These are phyloP conservation scores for Thozetella sp. DNA, from an alignment of 495 filamentous ascomycete genomes.

Conservation along the genomic window DNA sequence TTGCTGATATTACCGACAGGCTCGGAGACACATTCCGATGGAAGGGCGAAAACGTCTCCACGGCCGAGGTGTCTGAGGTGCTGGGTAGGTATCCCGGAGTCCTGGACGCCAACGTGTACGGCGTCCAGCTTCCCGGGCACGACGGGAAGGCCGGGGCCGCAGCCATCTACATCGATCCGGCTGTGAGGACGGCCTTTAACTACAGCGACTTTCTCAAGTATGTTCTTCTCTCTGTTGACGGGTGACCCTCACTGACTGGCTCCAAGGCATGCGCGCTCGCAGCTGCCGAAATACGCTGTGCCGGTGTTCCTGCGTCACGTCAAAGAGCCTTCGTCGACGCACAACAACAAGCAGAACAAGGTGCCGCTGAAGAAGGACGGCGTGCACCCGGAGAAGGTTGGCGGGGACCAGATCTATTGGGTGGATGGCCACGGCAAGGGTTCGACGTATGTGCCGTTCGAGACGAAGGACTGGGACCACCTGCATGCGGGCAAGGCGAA, in stretches of 20 bases:
- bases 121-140: conserved; percentile 68
- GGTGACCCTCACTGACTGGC: conserved; percentile 3
- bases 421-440: conserved; percentile 48
- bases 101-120: conserved; percentile 79
- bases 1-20: conserved; percentile 7
- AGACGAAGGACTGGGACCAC: conserved; percentile 56
- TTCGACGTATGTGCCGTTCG: conserved; percentile 58
- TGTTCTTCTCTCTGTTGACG: conserved; percentile 7
- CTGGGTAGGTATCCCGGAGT: conserved; percentile 68
- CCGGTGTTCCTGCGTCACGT: conserved; percentile 74
- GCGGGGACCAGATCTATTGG: conserved; percentile 58
- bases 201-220: conserved; percentile 53
- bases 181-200: conserved; percentile 45
- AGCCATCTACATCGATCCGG: conserved; percentile 51
- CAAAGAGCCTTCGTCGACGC: conserved; percentile 59
- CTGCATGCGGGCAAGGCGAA: conserved; percentile 51
- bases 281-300: conserved; percentile 75
- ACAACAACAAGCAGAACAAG: conserved; percentile 89
- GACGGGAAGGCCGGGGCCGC: conserved; percentile 76
- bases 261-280: conserved; percentile 48
- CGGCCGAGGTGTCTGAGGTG: conserved; percentile 72
- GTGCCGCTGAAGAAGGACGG: conserved; percentile 71
- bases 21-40: conserved; percentile 82
- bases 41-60: conserved; percentile 85
- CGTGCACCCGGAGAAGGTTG: conserved; percentile 63